A percentile compares a stretch with the other conserved stretches of the same genome.
These are phyloP conservation scores for Fusarium nodosum DNA, from an alignment of 2,329 filamentous ascomycete genomes.

Conservation along the genomic window DNA sequence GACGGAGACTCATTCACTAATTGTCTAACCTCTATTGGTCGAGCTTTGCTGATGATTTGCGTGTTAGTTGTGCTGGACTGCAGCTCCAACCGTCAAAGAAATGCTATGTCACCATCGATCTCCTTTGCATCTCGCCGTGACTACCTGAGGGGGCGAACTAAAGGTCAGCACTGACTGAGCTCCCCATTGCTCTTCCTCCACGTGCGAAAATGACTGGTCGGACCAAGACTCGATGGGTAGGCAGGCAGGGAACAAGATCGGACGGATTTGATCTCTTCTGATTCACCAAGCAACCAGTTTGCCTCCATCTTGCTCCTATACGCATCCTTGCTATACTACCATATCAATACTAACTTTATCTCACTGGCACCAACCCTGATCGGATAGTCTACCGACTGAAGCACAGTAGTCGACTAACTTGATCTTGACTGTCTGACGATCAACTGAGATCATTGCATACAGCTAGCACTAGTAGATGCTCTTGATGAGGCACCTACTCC, in stretches of 20 bases:
- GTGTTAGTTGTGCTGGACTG: background rate
- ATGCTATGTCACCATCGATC: background rate
- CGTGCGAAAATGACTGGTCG: conserved; percentile 34
- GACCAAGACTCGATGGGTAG: background rate
- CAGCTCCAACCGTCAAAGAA: conserved; percentile 2
- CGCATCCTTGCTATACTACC: conserved; percentile 21
- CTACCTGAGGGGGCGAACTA: background rate
- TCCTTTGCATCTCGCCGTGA: background rate
- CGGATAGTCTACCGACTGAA: conserved; percentile 6
- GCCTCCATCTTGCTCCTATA: conserved; percentile 7
- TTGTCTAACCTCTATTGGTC: conserved; percentile 18
- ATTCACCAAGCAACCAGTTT: conserved; percentile 22
- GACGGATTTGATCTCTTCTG: conserved; percentile 8
- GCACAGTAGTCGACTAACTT: background rate
- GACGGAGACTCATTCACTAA: conserved; percentile 15
- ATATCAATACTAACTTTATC: conserved; percentile 4
- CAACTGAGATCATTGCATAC: conserved; percentile 11
- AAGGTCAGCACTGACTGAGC: conserved; percentile 1
- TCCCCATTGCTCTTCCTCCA: conserved; percentile 20
- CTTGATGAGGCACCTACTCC: conserved; percentile 17
- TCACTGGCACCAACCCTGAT: background rate
- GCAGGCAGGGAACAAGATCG: background rate
- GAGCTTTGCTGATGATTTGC: conserved; percentile 15
- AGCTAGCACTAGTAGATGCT: conserved; percentile 9
- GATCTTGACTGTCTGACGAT: conserved; percentile 23